A percentile compares a stretch with the other conserved stretches of the same genome.
phyloP scores from a whole-genome alignment of 768 basidiomycete genomes.

The Cystofilobasidium ferigula region DNA sequence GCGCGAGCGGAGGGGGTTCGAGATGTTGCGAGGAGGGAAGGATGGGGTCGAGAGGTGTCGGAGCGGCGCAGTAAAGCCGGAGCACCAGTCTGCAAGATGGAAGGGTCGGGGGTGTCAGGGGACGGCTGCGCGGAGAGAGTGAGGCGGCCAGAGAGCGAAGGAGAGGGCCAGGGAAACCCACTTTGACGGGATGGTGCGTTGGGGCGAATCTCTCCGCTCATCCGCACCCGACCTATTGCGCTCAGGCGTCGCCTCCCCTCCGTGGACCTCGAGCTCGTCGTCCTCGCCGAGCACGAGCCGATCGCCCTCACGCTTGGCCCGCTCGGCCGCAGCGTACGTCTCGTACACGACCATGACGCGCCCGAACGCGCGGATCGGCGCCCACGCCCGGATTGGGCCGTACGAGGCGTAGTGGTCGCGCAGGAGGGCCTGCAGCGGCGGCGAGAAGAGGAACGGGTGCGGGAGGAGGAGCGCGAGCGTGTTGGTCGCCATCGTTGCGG shows the following conservation, averaged over 20 bases:
- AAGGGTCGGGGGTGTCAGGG: not conserved
- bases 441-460: conserved; percentile 66
- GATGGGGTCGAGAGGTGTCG: conserved; percentile 29
- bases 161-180: not conserved
- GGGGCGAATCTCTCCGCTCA: not conserved
- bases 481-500: conserved; percentile 48
- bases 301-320: conserved; percentile 23
- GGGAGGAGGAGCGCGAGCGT: conserved; percentile 70
- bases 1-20: conserved; percentile 65
- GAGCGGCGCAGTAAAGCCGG: conserved; percentile 33
- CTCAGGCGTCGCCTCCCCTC: conserved; percentile 42
- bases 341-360: conserved; percentile 73
- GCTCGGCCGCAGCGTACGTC: conserved; percentile 17
- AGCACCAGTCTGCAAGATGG: conserved; percentile 35
- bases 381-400: conserved; percentile 82
- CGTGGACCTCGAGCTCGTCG: conserved; percentile 38
- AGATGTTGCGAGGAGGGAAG: conserved; percentile 43
- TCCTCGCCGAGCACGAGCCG: conserved; percentile 28
- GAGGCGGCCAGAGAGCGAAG: not conserved
- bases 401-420: conserved; percentile 61
- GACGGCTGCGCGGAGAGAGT: not conserved
- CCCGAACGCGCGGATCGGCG: conserved; percentile 66
- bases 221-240: not conserved
- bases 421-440: conserved; percentile 55
- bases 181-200: not conserved